phyloP scores from a whole-genome alignment of 176 grass and related monocot species.

The barley (Hordeum vulgare) region DNA sequence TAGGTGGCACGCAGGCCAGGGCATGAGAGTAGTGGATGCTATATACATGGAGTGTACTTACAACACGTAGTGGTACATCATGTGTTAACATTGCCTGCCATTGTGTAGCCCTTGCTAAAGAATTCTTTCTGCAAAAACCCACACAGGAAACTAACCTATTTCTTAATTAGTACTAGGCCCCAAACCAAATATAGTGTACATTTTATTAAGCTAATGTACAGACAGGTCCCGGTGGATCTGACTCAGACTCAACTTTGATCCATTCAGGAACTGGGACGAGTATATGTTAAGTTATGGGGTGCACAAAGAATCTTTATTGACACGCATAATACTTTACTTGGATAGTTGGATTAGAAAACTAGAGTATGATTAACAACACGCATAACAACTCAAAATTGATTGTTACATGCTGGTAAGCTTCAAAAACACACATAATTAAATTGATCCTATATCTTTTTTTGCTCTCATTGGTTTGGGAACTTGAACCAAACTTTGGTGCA shows the following conservation, averaged over 20 bases:
- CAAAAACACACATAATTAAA: conserved; percentile 14
- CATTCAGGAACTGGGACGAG: conserved; percentile 7
- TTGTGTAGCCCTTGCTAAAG: not conserved
- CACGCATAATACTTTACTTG: not conserved
- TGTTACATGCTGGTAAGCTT: not conserved
- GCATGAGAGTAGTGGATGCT: too few relatives aligned
- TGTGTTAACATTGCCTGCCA: too few relatives aligned
- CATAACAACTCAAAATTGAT: not conserved
- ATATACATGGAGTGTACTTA: too few relatives aligned
- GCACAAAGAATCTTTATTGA: conserved; percentile 14
- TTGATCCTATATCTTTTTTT: not conserved
- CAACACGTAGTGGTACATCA: too few relatives aligned
- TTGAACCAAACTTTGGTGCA: conserved; percentile 30
- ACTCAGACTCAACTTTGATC: conserved; percentile 34
- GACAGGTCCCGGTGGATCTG: conserved; percentile 27
- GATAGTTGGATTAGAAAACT: conserved; percentile 5
- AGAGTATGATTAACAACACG: not conserved
- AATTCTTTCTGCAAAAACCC: not conserved
- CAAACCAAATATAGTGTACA: not conserved
- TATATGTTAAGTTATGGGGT: not conserved
- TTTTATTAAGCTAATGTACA: not conserved
- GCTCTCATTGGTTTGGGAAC: conserved; percentile 26
- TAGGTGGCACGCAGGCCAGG: too few relatives aligned
- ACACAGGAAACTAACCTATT: conserved; percentile 9
- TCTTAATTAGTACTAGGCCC: not conserved